phyloP scores from a whole-genome alignment of 306 rosid genomes.

The Begonia fuchsioides region DNA sequence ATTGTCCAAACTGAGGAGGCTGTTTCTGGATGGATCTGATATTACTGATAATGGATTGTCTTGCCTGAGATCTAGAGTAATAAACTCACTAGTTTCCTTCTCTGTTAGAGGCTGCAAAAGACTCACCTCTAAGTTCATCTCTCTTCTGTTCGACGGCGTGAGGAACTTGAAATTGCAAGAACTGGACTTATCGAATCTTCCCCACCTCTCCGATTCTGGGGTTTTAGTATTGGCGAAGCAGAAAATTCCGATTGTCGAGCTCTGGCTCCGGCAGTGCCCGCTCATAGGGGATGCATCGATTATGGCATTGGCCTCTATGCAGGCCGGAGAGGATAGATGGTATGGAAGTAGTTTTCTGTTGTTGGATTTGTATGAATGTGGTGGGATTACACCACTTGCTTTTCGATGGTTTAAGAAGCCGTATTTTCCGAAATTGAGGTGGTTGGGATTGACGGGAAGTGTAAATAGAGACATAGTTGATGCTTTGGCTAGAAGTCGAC shows the following conservation, averaged over 20 bases:
- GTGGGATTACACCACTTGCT: constrained; percentile 66
- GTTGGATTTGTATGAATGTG: constrained; percentile 78
- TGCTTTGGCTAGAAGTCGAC: constrained; percentile 69
- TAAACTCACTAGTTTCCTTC: constrained; percentile 41
- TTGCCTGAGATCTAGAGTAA: constrained; percentile 41
- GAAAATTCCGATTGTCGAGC: constrained; percentile 47
- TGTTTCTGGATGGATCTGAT: constrained; percentile 71
- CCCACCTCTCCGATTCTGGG: constrained; percentile 68
- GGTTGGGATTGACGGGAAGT: constrained; percentile 81
- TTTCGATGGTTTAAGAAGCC: constrained; percentile 87
- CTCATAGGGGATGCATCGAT: constrained; percentile 65
- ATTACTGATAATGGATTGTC: constrained; percentile 62
- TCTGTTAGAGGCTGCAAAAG: constrained; percentile 88
- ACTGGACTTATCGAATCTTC: constrained; percentile 79
- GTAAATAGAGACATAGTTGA: constrained; percentile 72
- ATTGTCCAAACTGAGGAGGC: constrained; percentile 41
- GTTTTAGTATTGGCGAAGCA: constrained; percentile 44
- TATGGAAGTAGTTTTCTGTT: constrained; percentile 54
- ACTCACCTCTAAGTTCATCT: constrained; percentile 76
- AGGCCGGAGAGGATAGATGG: constrained; percentile 53
- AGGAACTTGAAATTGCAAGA: constrained; percentile 40
- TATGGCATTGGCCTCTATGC: constrained; percentile 91
- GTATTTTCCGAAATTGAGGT: constrained; percentile 82
- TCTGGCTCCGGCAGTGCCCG: constrained; percentile 78
- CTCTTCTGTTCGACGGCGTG: constrained; percentile 56